These are phyloP conservation scores for Pichia sp. DNA, from an alignment of 1,139 yeast species.

Conservation along the genomic window DNA sequence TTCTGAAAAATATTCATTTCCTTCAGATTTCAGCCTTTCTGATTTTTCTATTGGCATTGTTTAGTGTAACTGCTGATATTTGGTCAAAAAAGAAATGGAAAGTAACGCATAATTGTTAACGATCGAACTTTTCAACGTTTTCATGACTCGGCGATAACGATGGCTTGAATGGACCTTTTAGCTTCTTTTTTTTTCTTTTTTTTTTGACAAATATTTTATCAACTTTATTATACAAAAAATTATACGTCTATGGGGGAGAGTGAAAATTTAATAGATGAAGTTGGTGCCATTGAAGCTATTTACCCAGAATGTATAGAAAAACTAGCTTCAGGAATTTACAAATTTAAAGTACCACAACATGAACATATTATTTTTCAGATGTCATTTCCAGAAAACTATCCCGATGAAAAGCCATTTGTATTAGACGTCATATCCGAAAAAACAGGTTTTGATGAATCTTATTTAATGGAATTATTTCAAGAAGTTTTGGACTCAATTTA, in stretches of 20 bases:
- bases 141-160: too few relatives aligned
- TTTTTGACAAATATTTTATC: too few relatives aligned
- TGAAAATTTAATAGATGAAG: slow-evolving; percentile 68
- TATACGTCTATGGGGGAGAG: slow-evolving; percentile 18
- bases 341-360: slow-evolving; percentile 59
- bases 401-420: slow-evolving; percentile 53
- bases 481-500: slow-evolving; percentile 48
- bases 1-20: slow-evolving; percentile 59
- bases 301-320: slow-evolving; percentile 54
- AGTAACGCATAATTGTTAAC: too few relatives aligned
- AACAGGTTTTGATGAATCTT: slow-evolving; percentile 37
- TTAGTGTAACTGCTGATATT: too few relatives aligned
- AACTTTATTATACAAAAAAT: too few relatives aligned
- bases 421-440: slow-evolving; percentile 44
- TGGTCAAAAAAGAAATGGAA: too few relatives aligned
- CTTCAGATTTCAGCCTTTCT: slow-evolving; percentile 36
- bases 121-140: too few relatives aligned
- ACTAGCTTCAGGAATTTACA: slow-evolving; percentile 38
- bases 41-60: background rate
- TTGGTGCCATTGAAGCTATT: slow-evolving; percentile 83
- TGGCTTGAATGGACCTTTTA: too few relatives aligned
- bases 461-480: slow-evolving; percentile 39
- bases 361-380: slow-evolving; percentile 52
- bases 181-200: too few relatives aligned
- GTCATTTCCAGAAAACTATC: slow-evolving; percentile 66